Base-by-base conservation (phyloP, 345 rosid genomes). In the Aquilaria malaccensis region DNA sequence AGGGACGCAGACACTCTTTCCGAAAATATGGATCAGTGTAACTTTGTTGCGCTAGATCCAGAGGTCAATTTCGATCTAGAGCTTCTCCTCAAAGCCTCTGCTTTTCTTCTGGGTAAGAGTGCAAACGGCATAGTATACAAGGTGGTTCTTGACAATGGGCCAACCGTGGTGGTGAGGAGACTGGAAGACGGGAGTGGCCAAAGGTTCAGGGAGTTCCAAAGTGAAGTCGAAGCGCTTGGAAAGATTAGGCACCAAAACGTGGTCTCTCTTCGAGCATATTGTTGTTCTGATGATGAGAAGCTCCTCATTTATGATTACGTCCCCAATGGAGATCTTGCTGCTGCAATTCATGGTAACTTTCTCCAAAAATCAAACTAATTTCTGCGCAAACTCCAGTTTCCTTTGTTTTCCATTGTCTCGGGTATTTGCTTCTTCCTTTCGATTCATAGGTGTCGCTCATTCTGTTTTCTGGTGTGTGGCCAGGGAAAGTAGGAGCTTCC, bases 281-380 rank as follows among this genome's bases (percentile, higher is more conserved):
- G 88, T 68, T 93, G 97, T 88, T 87, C 98, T 62, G 83, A 70
- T 0, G 83, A 93, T 31, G 98, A 93, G 81, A 89, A 93, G 76
- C 75, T 93, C 60, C 74, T 87, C 6, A 90, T 93, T 77, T 87
- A 93, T 54, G 97, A 87, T 63, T 89, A 78, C 58, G 74, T 89
- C 56, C 84, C 91, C 22, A 84, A 87, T 62, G 86, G 84, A 15
- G 85, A 83, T 64, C 97, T 90, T 72, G 73, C 80, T 13, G 76
- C 90, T 14, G 92, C 92, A 13, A 76, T 93, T 72, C 98, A 93
- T 50, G 97, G 95, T 89, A 79, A 59, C 1, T 49, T 45, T n/a
- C 53, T 52, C 22, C 22, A 22, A 1, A 22, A 22, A 22, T 22
- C 22, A 22, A 32, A 45, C 13, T 47, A 12, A 30, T 50, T 1